phyloP scores from a whole-genome alignment of 306 rosid genomes.

The Fragaria nilgerrensis region DNA sequence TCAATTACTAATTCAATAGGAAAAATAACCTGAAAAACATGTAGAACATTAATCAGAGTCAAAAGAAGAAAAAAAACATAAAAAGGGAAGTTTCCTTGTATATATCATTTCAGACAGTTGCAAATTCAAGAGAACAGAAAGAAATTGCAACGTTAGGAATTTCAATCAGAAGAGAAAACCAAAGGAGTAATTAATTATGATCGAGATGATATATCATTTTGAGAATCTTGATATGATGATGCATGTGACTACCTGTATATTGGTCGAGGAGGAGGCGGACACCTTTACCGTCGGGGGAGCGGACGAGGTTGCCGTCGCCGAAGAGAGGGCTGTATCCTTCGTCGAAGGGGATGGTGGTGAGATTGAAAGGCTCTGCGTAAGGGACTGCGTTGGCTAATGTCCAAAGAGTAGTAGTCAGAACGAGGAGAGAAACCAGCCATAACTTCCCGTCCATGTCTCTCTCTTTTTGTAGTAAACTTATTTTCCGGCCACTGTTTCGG shows the following conservation, averaged over 20 bases:
- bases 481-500: background rate
- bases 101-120: background rate
- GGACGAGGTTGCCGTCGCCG: conserved; percentile 80
- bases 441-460: conserved; percentile 35
- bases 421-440: conserved; percentile 16
- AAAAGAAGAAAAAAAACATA: background rate
- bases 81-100: background rate
- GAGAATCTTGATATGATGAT: background rate
- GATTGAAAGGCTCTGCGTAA: conserved; percentile 54
- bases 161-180: background rate
- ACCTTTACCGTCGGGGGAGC: conserved; percentile 66
- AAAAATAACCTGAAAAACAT: background rate
- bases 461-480: background rate
- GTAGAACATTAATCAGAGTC: background rate
- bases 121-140: background rate
- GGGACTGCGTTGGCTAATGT: conserved; percentile 29
- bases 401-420: background rate
- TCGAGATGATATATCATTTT: background rate
- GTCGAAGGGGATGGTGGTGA: conserved; percentile 67
- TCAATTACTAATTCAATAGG: background rate
- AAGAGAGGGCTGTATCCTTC: conserved; percentile 65
- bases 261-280: conserved; percentile 88
- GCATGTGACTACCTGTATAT: conserved; percentile 61
- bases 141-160: background rate
- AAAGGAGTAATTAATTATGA: background rate